Conservation (phyloP, 2,329 filamentous ascomycete genomes). For the Colletotrichum acutatum region DNA sequence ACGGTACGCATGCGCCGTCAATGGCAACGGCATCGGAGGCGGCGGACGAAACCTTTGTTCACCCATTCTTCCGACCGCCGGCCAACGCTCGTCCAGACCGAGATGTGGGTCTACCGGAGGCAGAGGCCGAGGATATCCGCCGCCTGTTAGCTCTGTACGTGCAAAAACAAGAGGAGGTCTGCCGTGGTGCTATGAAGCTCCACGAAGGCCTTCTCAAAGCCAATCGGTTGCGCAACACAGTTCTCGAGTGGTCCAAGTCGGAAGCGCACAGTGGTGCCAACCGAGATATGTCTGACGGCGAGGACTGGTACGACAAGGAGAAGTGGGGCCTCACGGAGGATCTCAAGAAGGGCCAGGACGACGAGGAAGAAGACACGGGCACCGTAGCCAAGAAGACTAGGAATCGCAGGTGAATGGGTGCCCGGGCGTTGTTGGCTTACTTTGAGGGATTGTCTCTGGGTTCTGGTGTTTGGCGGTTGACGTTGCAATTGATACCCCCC, state of each 20-base stretch:
- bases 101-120: slow-evolving; percentile 76
- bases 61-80: slow-evolving; percentile 80
- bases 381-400: slow-evolving; percentile 69
- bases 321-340: slow-evolving; percentile 81
- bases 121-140: slow-evolving; percentile 83
- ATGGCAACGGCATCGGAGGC: slow-evolving; percentile 20
- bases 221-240: slow-evolving; percentile 76
- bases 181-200: slow-evolving; percentile 74
- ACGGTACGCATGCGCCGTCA: slow-evolving; percentile 28
- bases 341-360: slow-evolving; percentile 83
- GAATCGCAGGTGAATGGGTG: slow-evolving; percentile 56
- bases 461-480: slow-evolving; percentile 17
- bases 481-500: slow-evolving; percentile 34
- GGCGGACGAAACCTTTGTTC: slow-evolving; percentile 67
- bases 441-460: background rate
- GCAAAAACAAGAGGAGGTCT: slow-evolving; percentile 88
- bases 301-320: slow-evolving; percentile 89
- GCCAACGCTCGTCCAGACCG: slow-evolving; percentile 71
- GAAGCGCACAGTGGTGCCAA: slow-evolving; percentile 76
- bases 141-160: slow-evolving; percentile 80
- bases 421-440: slow-evolving; percentile 17
- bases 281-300: slow-evolving; percentile 84
- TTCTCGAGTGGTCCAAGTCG: slow-evolving; percentile 81
- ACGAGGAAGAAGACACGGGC: slow-evolving; percentile 80
- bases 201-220: slow-evolving; percentile 78